Base-by-base conservation (phyloP, 2,329 filamentous ascomycete genomes). In the Clarireedia homoeocarpa region DNA sequence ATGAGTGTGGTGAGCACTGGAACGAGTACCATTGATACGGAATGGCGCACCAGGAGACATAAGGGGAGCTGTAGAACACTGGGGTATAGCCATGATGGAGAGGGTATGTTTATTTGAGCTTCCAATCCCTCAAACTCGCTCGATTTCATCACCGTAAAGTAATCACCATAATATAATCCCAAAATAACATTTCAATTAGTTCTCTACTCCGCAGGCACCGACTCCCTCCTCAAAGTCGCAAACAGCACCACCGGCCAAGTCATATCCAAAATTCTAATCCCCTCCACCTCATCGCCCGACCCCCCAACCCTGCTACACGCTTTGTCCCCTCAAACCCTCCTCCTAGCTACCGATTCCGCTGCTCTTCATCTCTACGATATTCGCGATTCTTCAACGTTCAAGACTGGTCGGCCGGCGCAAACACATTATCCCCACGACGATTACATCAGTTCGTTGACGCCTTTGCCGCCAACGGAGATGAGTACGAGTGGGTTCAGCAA, bases 11-110 rank as follows among this genome's bases (percentile, higher is more conserved):
- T 79, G 23, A 81, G 76, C 20, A 74, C 78, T 65, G 90, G 89
- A 10, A 86, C 81, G 60, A 87, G 85, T 45, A 82, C 85, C 55
- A 88, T 97, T 60, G 88, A 91, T 63, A 89, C 86, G 0, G 75
- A 85, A 58, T 99, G 94, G 94, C 82, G 83, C 65, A 97, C 94
- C 5, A 80, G 85, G 63, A 81, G 94, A 59, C 94, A 99, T 74
- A 95, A 96, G 76, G 92, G 91, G 12, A 96, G 91, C 77, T 97
- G 92, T 69, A 81, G 94, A 53, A 85, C 83, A 58, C 74, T 97
- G 55, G 83, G 80, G 4, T 97, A 91, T 72, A 86, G 84, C 61
- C 72, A 83, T 56, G 91, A 96, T 69, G 94, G 92, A 15, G 75
- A 81, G 62, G 78, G 85, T 76, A 5, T 26, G 9, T 6, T 5